phyloP scores from a whole-genome alignment of 2,329 filamentous ascomycete genomes.

The Exophiala lecanii-corni region DNA sequence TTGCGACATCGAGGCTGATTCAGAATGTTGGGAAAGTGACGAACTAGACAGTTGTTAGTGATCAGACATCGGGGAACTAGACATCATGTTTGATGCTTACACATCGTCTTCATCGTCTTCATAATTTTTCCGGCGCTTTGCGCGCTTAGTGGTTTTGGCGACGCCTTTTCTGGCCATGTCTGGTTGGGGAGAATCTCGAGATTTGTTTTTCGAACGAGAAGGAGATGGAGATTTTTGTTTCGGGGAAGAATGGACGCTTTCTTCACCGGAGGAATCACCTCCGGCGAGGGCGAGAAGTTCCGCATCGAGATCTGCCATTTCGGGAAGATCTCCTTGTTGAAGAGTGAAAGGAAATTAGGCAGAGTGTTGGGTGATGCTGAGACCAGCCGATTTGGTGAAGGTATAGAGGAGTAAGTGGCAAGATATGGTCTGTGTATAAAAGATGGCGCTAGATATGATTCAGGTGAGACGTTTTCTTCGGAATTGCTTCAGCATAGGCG shows the following conservation, averaged over 20 bases:
- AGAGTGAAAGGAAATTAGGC: neutral
- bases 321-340: neutral
- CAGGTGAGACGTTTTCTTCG: too few species aligned
- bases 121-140: conserved; percentile 48
- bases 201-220: conserved; percentile 41
- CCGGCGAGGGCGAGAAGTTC: conserved; percentile 91
- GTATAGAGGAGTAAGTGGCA: too few species aligned
- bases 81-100: conserved; percentile 42
- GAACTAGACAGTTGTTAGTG: conserved; percentile 49
- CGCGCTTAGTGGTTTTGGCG: conserved; percentile 42
- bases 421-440: too few species aligned
- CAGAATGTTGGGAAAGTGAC: conserved; percentile 65
- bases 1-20: conserved; percentile 85
- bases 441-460: too few species aligned
- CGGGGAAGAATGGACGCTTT: conserved; percentile 51
- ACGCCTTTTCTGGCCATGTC: conserved; percentile 46
- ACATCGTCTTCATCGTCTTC: conserved; percentile 75
- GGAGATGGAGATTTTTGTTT: conserved; percentile 53
- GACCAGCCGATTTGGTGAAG: too few species aligned
- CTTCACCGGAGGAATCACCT: conserved; percentile 57
- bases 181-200: conserved; percentile 40
- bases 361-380: too few species aligned
- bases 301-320: conserved; percentile 86
- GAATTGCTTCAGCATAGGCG: too few species aligned
- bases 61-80: neutral